Evolutionary conservation across 106 monocot genomes (phyloP), one percentile per base, ranked within the genome.

Genomic region (Iris macrosiphon): DNA sequence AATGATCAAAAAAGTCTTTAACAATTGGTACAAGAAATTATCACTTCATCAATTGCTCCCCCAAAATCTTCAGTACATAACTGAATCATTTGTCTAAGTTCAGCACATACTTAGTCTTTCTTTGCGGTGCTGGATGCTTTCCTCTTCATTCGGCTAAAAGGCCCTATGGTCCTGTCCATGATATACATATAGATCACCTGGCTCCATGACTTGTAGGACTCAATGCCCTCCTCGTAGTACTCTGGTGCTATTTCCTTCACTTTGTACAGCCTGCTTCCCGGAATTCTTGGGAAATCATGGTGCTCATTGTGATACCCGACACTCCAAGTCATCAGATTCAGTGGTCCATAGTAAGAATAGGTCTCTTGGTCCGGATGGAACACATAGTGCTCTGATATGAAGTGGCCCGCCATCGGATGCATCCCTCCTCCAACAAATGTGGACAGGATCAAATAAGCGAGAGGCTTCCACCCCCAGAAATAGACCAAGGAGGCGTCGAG

Each of bases 261-360:
- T 72, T 70, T 78, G 69, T 74, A 35, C 5, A 91, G 78, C 68
- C 62, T 75, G 63, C 40, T 49, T 24, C 91, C 81, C 0, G 91
- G 85, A 2, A 91, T 85, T 51, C 91, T 78, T 0, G 91, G 91
- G 65, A 91, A 91, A 50, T 91, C 91, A 53, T 91, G 91, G 75
- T 91, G 91, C 65, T 91, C 91, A 17, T 91, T 91, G 63, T 91
- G 91, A 49, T 85, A 91, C 4, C 91, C 91, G 0, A 91, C 91
- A 17, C 51, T 68, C 85, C 85, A 85, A 20, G 91, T 52, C 78
- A 91, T 68, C 49, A 85, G 41, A 63, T 91, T 91, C 45, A 91
- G 33, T 0, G 91, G 91, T 6, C 81, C 91, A 16, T 91, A 91
- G 55, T 91, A 91, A 0, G 85, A 85, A 30, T 85, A 91, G 0